A percentile compares a stretch with the other conserved stretches of the same genome.
These are phyloP conservation scores for Hypoxylon sp. DNA, from an alignment of 2,329 filamentous ascomycete species.

Conservation along the genomic window DNA sequence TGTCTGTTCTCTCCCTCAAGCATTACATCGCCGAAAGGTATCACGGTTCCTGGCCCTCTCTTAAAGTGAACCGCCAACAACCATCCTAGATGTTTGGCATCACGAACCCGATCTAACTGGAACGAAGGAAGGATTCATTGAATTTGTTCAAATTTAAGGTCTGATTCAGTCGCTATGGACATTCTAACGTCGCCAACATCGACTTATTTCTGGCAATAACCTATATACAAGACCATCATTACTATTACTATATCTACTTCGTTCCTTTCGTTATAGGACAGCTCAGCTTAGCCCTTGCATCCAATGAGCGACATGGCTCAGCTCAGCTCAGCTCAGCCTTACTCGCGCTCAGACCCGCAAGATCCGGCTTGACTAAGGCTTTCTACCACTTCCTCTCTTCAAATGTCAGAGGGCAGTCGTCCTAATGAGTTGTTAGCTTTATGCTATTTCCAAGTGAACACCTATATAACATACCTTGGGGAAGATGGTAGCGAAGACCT, in stretches of 20 bases:
- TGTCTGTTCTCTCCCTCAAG: background rate
- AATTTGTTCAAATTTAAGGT: constrained; percentile 20
- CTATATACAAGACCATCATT: constrained; percentile 49
- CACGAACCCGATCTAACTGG: background rate
- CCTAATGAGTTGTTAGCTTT: constrained; percentile 64
- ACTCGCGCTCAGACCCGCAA: constrained; percentile 2
- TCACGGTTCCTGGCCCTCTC: background rate
- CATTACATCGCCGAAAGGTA: background rate
- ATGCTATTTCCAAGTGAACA: constrained; percentile 40
- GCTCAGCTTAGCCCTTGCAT: background rate
- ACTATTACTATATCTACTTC: constrained; percentile 48
- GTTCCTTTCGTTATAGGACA: constrained; percentile 34
- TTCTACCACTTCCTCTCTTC: constrained; percentile 65
- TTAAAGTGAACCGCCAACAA: background rate
- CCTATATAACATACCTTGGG: constrained; percentile 78
- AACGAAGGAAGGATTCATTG: background rate
- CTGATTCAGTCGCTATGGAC: constrained; percentile 37
- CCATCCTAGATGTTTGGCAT: background rate
- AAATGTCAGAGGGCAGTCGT: constrained; percentile 87
- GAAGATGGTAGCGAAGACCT: constrained; percentile 98
- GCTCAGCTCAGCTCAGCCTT: constrained; percentile 8
- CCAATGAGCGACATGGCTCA: background rate
- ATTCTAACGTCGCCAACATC: constrained; percentile 27
- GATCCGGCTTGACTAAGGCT: background rate
- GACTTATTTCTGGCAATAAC: constrained; percentile 35